Evolutionary conservation across 2,329 filamentous ascomycete genomes (phyloP).

Genomic region (Fusarium drepaniforme): DNA sequence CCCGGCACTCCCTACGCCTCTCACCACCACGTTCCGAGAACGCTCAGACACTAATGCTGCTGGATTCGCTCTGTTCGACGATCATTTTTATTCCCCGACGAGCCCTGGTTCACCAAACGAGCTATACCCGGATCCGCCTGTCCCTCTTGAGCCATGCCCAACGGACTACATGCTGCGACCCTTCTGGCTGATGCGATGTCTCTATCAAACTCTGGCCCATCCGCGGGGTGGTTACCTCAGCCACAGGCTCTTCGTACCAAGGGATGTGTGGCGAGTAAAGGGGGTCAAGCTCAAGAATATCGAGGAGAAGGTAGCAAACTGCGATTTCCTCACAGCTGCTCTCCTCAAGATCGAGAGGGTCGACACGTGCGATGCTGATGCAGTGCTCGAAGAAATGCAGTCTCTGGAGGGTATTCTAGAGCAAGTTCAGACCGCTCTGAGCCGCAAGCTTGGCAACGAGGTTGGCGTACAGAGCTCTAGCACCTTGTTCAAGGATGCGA

Average conservation of each 20-base stretch:
- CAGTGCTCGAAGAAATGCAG: slow-evolving; percentile 95
- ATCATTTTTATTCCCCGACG: slow-evolving; percentile 78
- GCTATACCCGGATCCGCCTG: slow-evolving; percentile 73
- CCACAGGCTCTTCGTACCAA: slow-evolving; percentile 89
- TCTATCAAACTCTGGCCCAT: slow-evolving; percentile 93
- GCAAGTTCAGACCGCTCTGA: slow-evolving; percentile 80
- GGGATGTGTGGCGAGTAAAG: slow-evolving; percentile 94
- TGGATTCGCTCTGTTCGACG: slow-evolving; percentile 86
- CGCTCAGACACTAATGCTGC: slow-evolving; percentile 68
- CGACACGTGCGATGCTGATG: slow-evolving; percentile 91
- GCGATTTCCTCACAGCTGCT: slow-evolving; percentile 90
- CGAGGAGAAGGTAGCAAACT: slow-evolving; percentile 94
- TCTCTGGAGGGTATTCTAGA: slow-evolving; percentile 87
- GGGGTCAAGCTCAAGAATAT: slow-evolving; percentile 92
- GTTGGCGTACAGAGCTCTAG: slow-evolving; percentile 84
- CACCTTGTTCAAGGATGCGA: slow-evolving; percentile 81
- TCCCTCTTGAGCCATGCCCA: slow-evolving; percentile 90
- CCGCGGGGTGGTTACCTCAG: slow-evolving; percentile 93
- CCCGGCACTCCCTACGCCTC: slow-evolving; percentile 76
- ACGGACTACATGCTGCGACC: slow-evolving; percentile 90
- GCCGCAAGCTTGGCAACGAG: slow-evolving; percentile 91
- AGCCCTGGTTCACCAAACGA: slow-evolving; percentile 75
- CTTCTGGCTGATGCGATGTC: slow-evolving; percentile 96
- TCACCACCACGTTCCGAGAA: slow-evolving; percentile 71
- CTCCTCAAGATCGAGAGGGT: slow-evolving; percentile 85